A percentile compares a stretch with the other conserved stretches of the same genome.
phyloP scores from a whole-genome alignment of 2,329 filamentous ascomycete genomes.

The Drechmeria coniospora region DNA sequence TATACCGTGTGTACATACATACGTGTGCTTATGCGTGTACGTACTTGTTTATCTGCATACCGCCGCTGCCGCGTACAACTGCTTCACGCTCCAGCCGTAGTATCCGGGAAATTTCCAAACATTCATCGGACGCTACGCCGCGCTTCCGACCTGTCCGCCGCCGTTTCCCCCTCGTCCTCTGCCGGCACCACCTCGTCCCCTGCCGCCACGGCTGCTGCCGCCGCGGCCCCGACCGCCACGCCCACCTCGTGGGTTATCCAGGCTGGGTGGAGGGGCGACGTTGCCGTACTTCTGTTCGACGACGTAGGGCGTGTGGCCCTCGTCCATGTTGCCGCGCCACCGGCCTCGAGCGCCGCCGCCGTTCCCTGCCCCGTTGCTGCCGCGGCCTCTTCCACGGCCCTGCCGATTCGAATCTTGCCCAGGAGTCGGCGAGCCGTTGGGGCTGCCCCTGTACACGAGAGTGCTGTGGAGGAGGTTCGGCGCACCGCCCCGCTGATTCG shows the following conservation, averaged over 20 bases:
- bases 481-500: constrained; percentile 20
- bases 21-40: too few species aligned
- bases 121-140: constrained; percentile 1
- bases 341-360: constrained; percentile 15
- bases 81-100: background rate
- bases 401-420: constrained; percentile 15
- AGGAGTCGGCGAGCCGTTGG: constrained; percentile 12
- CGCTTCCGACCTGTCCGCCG: constrained; percentile 6
- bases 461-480: constrained; percentile 35
- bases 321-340: constrained; percentile 13
- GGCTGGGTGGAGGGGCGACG: constrained; percentile 43
- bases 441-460: constrained; percentile 32
- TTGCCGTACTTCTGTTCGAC: constrained; percentile 28
- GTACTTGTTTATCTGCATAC: too few species aligned
- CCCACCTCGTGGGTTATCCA: constrained; percentile 30
- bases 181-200: constrained; percentile 19
- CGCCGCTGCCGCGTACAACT: too few species aligned
- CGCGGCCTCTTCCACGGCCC: constrained; percentile 9
- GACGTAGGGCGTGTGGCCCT: constrained; percentile 7
- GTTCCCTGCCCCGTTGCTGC: constrained; percentile 9
- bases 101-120: constrained; percentile 1
- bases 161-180: constrained; percentile 19
- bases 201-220: too few species aligned
- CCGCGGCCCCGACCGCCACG: constrained; percentile 25
- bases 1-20: too few species aligned